Evolutionary conservation across 108 stramenopile species (phyloP), one percentile per base, ranked within the genome.

Genomic region (Craspedostauros australis): DNA sequence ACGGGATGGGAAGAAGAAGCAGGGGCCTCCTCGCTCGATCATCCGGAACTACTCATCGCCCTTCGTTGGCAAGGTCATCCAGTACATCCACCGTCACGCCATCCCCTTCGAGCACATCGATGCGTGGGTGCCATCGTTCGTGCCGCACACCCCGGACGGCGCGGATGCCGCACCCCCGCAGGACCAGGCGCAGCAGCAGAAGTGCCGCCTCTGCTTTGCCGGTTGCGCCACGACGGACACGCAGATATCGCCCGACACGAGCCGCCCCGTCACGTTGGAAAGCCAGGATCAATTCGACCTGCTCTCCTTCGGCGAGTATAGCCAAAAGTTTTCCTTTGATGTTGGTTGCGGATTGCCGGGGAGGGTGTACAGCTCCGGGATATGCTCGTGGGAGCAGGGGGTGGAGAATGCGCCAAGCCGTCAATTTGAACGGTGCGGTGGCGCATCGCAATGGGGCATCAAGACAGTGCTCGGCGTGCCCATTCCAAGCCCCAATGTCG

Each of bases 51-150:
- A 68, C 38, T 79, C 86, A 1, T 66, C 83, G 7, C 86, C 91
- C 2, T 93, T 93, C 50, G 60, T 93, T 21, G 77, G 70, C 5
- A 72, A 64, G 26, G 60, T 86, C 32, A 56, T 78, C 7, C 54
- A 73, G 0, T 93, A 86, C 62, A 70, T 93, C 28, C 74, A 88
- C 43, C 44, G 80, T 26, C 71, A 82, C 40, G 34, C 54, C 26
- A 47, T 87, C 4, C 91, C 91, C n/a, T 93, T 93, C 41, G 91
- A 93, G 48, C 82, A 93, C 47, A 60, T 86, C 27, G 91, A 93
- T 68, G 58, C 72, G 4, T 93, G 91, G 91, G 86, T 88, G 5
- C 91, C 91, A 2, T 86, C 85, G 27, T 76, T 72, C 54, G 66
- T 78, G 0, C 49, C 61, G 2, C 18, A 24, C n/a, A 47, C 3